phyloP scores from a whole-genome alignment of 2,329 filamentous ascomycete species.

The Xylaria multiplex region DNA sequence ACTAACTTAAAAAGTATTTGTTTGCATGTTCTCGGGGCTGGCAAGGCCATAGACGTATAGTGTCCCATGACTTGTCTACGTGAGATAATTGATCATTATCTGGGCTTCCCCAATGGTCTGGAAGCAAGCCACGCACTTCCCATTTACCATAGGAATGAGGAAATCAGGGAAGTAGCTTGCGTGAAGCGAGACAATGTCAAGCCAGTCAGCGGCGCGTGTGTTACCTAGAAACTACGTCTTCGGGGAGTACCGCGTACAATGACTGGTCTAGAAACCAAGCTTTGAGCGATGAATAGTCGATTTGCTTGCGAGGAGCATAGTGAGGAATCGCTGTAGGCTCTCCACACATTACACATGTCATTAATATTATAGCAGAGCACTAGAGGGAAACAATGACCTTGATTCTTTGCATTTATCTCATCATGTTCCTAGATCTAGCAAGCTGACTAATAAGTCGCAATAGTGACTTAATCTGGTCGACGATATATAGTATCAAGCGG shows the following conservation, averaged over 20 bases:
- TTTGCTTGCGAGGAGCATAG: background rate
- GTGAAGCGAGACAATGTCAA: constrained; percentile 6
- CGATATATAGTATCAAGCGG: background rate
- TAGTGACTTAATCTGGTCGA: background rate
- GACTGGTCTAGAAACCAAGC: background rate
- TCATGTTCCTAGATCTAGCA: background rate
- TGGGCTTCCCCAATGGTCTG: constrained; percentile 5
- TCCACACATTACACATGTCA: background rate
- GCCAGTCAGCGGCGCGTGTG: background rate
- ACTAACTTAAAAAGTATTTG: background rate
- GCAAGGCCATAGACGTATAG: constrained; percentile 6
- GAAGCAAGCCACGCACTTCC: constrained; percentile 9
- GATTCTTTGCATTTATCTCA: background rate
- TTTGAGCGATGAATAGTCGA: background rate
- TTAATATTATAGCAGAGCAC: background rate
- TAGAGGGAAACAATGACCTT: background rate
- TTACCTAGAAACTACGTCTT: background rate
- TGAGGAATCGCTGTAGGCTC: background rate
- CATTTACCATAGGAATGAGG: constrained; percentile 6
- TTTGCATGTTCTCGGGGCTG: background rate
- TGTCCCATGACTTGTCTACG: background rate
- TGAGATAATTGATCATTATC: background rate
- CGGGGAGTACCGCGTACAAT: too few species aligned
- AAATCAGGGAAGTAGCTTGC: background rate
- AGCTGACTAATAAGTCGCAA: background rate